Evolutionary conservation across 768 basidiomycete species (phyloP), one percentile per base, ranked within the genome.

Genomic region (Nidularia sp.): DNA sequence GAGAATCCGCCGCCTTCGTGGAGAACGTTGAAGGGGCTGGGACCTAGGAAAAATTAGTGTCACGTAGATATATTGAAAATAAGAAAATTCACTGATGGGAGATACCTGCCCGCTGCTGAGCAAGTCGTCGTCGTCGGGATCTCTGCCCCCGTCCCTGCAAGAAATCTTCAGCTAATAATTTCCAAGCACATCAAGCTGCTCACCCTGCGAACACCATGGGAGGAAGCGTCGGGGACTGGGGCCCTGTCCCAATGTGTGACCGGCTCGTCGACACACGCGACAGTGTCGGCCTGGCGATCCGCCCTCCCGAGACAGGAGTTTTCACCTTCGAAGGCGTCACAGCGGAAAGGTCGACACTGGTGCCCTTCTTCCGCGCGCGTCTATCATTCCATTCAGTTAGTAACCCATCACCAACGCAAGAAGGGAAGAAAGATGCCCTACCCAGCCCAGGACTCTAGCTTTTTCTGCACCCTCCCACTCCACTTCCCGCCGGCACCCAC

Each of bases 81-180:
- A 50, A 49, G 6, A 49, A 53, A 10, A 68, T 78, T 60, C 64
- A 85, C 88, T 83, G 55, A 79, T 70, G 5, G 88, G 87, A 25
- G 88, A 92, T 1, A 76, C 80, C 60, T 89, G 89, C 0, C 87
- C 88, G 60, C 88, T 90, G 63, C 89, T 90, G 47, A 86, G 66
- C n/a, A 85, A 67, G 10, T 86, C 84, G 10, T 86, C 86, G 15
- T 88, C 86, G 6, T 70, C 74, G 42, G 56, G 53, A 34, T 72
- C 69, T 45, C 61, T 51, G 31, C 58, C 61, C 4, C 48, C 58
- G 10, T 60, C 57, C 1, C 55, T 50, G 31, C 9, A n/a, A 7
- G 12, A 6, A 31, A 31, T 18, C 6, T 34, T 29, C 10, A 9
- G 18, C 7, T 12, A 7, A 25, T 9, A 6, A 34, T 18, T 25